These are phyloP conservation scores for Aspergillus heteromorphus DNA, from an alignment of 495 filamentous ascomycete species.

Conservation along the genomic window DNA sequence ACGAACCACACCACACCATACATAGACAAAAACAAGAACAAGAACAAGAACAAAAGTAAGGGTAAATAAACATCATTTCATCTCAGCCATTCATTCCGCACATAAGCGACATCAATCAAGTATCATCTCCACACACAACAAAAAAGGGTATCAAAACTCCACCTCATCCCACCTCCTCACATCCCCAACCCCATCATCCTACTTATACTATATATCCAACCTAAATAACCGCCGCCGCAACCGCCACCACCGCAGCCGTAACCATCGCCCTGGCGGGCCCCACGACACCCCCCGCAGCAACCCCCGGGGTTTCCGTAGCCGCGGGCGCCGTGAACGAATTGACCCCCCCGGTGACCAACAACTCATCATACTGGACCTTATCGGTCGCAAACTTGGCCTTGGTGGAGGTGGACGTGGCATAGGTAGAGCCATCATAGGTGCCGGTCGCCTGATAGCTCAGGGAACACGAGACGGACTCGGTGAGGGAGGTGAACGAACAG, in stretches of 20 bases:
- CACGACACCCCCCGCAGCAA: too few relatives aligned
- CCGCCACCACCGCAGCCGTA: conserved; percentile 1
- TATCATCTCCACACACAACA: too few relatives aligned
- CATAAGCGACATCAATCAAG: too few relatives aligned
- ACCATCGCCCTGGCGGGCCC: too few relatives aligned
- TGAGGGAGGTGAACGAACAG: neutral
- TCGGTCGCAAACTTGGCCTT: neutral
- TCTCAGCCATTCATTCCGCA: too few relatives aligned
- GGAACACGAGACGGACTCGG: neutral
- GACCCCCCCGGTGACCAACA: neutral
- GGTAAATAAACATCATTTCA: too few relatives aligned
- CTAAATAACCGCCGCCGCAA: neutral
- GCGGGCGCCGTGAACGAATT: neutral
- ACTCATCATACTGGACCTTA: neutral
- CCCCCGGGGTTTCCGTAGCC: conserved; percentile 9
- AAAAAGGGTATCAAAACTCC: too few relatives aligned
- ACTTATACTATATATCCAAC: neutral
- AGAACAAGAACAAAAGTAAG: too few relatives aligned
- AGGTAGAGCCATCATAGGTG: neutral
- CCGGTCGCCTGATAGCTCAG: neutral
- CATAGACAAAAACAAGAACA: too few relatives aligned
- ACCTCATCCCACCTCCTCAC: too few relatives aligned
- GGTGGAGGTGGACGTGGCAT: neutral
- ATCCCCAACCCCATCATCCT: too few relatives aligned
- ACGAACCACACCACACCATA: too few relatives aligned